Evolutionary conservation across 2,329 filamentous ascomycete species (phyloP).

Genomic region (Botrytis medusae): DNA sequence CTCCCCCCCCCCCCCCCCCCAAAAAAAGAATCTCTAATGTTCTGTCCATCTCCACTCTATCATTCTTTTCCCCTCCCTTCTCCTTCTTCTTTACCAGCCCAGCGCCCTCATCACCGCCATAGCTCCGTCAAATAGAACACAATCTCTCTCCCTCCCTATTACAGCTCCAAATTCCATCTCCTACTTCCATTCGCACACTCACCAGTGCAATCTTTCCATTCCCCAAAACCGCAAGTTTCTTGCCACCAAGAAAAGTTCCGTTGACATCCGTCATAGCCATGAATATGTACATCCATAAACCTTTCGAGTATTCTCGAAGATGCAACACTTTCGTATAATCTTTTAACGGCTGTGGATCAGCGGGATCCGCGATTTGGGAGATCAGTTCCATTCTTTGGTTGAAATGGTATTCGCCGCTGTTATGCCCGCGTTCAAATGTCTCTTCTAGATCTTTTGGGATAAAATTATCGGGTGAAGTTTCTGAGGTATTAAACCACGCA

Average conservation of each 20-base stretch:
- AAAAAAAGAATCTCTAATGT: rapidly evolving
- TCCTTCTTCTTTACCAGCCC: not conserved
- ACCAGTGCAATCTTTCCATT: not conserved
- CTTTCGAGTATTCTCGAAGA: rapidly evolving
- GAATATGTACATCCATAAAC: not conserved
- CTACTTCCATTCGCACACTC: rapidly evolving
- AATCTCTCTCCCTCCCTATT: no score
- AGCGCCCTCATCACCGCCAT: rapidly evolving
- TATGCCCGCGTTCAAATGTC: rapidly evolving
- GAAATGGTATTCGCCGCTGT: rapidly evolving
- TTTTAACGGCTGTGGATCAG: rapidly evolving
- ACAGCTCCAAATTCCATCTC: not conserved
- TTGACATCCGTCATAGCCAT: not conserved
- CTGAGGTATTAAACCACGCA: not conserved
- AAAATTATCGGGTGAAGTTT: not conserved
- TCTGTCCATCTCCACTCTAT: not conserved
- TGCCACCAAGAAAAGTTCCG: rapidly evolving
- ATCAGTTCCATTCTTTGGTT: no score
- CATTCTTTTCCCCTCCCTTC: rapidly evolving
- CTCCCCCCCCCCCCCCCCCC: no score
- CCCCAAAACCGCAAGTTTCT: not conserved
- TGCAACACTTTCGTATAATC: not conserved
- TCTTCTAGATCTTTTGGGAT: no score
- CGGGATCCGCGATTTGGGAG: no score
- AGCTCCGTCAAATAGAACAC: rapidly evolving